phyloP scores from a whole-genome alignment of 495 filamentous ascomycete genomes.

The Aspergillus nidulans region DNA sequence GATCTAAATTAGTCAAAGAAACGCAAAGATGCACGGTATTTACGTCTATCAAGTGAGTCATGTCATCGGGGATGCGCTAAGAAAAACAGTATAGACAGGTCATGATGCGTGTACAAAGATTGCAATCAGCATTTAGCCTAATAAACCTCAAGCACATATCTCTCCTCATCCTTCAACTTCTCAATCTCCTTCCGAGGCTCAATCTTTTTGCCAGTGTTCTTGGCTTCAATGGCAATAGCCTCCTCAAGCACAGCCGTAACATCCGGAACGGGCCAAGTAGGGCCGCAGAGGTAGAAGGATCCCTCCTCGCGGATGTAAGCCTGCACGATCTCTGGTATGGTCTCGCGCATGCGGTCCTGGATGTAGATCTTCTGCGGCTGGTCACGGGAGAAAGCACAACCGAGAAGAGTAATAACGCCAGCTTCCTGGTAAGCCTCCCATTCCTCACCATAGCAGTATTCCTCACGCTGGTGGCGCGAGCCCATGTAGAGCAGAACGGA shows the following conservation, averaged over 20 bases:
- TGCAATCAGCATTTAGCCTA: conserved; percentile 37
- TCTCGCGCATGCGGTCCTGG: conserved; percentile 95
- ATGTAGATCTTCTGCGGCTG: conserved; percentile 99
- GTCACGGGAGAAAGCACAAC: conserved; percentile 91
- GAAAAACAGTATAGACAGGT: conserved; percentile 21
- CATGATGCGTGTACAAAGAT: conserved; percentile 17
- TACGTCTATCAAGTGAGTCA: conserved; percentile 10
- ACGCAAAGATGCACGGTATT: background rate
- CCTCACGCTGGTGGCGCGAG: conserved; percentile 92
- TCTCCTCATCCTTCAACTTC: conserved; percentile 84
- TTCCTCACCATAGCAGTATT: conserved; percentile 98
- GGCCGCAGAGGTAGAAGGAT: conserved; percentile 93
- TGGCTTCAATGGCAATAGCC: conserved; percentile 78
- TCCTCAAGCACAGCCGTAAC: conserved; percentile 91
- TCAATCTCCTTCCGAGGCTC: conserved; percentile 93
- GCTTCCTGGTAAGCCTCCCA: conserved; percentile 98
- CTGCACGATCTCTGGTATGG: conserved; percentile 75
- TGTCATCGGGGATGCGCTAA: conserved; percentile 20
- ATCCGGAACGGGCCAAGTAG: conserved; percentile 99
- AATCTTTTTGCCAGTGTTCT: conserved; percentile 66
- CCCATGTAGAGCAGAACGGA: conserved; percentile 94
- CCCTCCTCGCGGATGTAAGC: conserved; percentile 87
- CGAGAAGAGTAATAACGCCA: conserved; percentile 89
- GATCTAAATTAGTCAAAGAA: background rate
- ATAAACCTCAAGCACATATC: conserved; percentile 96